These are phyloP conservation scores for Blastobotrys aristatus DNA, from an alignment of 1,139 yeast genomes.

Conservation along the genomic window DNA sequence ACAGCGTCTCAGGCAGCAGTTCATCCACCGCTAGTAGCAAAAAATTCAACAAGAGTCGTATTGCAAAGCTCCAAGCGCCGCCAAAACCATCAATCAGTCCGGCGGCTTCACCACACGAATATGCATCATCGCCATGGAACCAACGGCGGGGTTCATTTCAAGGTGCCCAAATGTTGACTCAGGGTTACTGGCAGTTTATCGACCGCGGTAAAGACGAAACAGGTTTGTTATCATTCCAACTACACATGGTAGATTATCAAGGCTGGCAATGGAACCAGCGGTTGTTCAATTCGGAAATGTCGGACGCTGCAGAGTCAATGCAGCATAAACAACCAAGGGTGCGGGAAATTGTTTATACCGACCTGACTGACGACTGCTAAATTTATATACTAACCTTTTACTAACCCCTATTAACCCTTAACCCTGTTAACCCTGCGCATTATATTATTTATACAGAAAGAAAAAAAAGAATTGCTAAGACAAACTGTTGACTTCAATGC, in stretches of 20 bases:
- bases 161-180: constrained; percentile 55
- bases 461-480: constrained; percentile 16
- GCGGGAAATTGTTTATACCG: constrained; percentile 9
- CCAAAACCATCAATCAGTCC: too few relatives aligned
- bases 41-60: too few relatives aligned
- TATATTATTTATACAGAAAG: too few relatives aligned
- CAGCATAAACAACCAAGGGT: constrained; percentile 5
- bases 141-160: constrained; percentile 40
- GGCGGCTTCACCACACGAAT: neutral
- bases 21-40: too few relatives aligned
- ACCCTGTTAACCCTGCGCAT: too few relatives aligned
- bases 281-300: constrained; percentile 42
- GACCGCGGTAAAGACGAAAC: constrained; percentile 38
- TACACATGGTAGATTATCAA: constrained; percentile 58
- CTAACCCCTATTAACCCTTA: too few relatives aligned
- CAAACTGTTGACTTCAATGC: constrained; percentile 7
- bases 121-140: constrained; percentile 6
- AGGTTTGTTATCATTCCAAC: constrained; percentile 27
- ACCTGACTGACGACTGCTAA: constrained; percentile 3
- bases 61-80: too few relatives aligned
- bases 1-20: too few relatives aligned
- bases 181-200: constrained; percentile 56
- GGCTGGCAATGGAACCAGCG: constrained; percentile 75
- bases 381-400: too few relatives aligned
- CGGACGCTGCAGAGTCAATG: constrained; percentile 6